A percentile compares a stretch with the other conserved stretches of the same genome.
These are phyloP conservation scores for Arthrobotrys sinensis DNA, from an alignment of 2,329 filamentous ascomycete species.

Conservation along the genomic window DNA sequence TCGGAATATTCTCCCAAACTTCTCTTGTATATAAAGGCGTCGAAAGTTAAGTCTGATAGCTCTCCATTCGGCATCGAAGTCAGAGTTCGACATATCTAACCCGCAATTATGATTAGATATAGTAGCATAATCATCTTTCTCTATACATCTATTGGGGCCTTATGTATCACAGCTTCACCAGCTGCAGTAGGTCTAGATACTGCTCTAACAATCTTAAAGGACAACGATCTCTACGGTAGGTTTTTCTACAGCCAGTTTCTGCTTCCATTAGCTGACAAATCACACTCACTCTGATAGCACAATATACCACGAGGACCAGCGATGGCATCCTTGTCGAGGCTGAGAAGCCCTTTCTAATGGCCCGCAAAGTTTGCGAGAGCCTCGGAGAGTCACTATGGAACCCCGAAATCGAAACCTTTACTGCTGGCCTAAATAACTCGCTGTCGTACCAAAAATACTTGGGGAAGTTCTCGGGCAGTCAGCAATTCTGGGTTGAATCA, in stretches of 20 bases:
- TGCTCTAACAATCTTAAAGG: slow-evolving; percentile 37
- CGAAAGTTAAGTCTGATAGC: neutral
- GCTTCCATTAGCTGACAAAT: neutral
- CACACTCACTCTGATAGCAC: slow-evolving; percentile 9
- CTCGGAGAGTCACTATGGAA: slow-evolving; percentile 42
- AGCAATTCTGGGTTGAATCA: slow-evolving; percentile 44
- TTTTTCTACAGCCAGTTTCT: neutral
- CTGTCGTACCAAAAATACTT: slow-evolving; percentile 48
- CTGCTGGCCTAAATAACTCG: slow-evolving; percentile 37
- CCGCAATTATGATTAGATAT: neutral
- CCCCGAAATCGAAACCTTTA: slow-evolving; percentile 30
- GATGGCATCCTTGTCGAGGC: slow-evolving; percentile 35
- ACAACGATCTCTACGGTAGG: slow-evolving; percentile 51
- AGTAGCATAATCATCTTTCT: neutral
- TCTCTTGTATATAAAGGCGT: neutral
- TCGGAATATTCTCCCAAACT: neutral
- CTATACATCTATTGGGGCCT: neutral
- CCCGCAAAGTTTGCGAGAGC: slow-evolving; percentile 5
- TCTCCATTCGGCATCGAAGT: neutral
- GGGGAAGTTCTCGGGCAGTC: slow-evolving; percentile 21
- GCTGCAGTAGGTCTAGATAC: slow-evolving; percentile 11
- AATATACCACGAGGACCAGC: slow-evolving; percentile 27
- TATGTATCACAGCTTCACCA: neutral
- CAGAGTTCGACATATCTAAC: neutral
- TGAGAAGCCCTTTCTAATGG: slow-evolving; percentile 2